Percentiles rank a stretch among this genome's conserved stretches.
These are phyloP conservation scores for Pseudogymnoascus sp. DNA, from an alignment of 2,329 filamentous ascomycete species.

Conservation along the genomic window DNA sequence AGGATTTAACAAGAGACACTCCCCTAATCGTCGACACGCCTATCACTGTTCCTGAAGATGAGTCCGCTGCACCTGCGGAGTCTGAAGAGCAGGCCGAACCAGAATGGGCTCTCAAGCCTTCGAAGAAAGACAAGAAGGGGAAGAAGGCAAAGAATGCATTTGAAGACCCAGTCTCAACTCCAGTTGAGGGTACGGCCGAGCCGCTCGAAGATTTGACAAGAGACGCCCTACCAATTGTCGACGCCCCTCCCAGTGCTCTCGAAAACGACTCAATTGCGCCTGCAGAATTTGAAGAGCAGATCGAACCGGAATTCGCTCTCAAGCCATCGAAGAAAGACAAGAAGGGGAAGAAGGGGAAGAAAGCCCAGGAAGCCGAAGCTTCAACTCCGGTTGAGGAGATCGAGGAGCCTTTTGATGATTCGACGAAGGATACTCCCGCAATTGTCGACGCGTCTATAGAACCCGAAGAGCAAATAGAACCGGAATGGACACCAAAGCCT, in stretches of 20 bases:
- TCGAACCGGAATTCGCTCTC: neutral
- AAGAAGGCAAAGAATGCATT: conserved; percentile 29
- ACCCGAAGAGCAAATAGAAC: conserved; percentile 14
- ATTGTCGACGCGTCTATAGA: neutral
- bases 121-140: conserved; percentile 20
- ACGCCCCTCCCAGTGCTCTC: neutral
- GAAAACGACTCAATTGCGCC: neutral
- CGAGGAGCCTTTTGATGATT: neutral
- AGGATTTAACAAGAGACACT: neutral
- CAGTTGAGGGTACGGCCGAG: neutral
- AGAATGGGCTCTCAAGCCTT: neutral
- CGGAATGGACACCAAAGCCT: conserved; percentile 23
- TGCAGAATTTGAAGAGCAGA: neutral
- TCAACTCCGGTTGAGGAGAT: neutral
- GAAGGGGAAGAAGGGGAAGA: conserved; percentile 28
- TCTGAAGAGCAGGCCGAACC: neutral
- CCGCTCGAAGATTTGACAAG: neutral
- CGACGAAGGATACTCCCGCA: neutral
- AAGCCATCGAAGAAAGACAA: conserved; percentile 30
- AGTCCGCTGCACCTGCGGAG: neutral
- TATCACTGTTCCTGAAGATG: neutral
- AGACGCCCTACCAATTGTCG: neutral
- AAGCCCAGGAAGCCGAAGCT: neutral
- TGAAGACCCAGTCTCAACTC: neutral
- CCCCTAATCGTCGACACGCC: neutral